Evolutionary conservation across 2,329 filamentous ascomycete species (phyloP).

Genomic region (Cyphellophora attinorum): DNA sequence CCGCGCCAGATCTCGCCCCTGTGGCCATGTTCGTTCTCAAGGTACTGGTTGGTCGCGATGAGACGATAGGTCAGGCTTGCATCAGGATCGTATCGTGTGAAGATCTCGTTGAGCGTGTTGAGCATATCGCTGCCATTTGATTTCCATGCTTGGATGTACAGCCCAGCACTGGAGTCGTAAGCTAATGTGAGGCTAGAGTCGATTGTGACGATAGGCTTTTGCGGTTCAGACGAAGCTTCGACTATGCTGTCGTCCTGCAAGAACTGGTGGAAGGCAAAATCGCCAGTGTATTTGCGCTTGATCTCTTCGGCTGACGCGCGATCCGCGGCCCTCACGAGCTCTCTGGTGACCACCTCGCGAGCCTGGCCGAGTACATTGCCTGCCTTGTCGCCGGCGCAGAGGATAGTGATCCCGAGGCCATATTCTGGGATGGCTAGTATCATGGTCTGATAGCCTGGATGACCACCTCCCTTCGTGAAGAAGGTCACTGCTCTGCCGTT

Average conservation of each 20-base stretch:
- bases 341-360: conserved; percentile 10
- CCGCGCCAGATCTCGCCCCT: conserved; percentile 27
- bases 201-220: too few relatives aligned
- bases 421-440: conserved; percentile 35
- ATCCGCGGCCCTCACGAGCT: conserved; percentile 16
- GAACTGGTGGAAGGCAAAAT: background rate
- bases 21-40: conserved; percentile 4
- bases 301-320: conserved; percentile 9
- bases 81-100: background rate
- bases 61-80: conserved; percentile 6
- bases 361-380: conserved; percentile 5
- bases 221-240: background rate
- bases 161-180: conserved; percentile 13
- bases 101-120: background rate
- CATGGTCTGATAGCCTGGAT: conserved; percentile 32
- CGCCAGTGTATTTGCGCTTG: conserved; percentile 8
- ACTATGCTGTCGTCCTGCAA: background rate
- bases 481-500: conserved; percentile 31
- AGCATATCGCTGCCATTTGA: conserved; percentile 16
- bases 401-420: conserved; percentile 38
- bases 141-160: conserved; percentile 10
- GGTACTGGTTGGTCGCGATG: conserved; percentile 13
- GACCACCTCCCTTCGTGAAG: conserved; percentile 34
- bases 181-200: conserved; percentile 13
- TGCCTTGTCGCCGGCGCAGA: conserved; percentile 19